Evolutionary conservation across 164 flowering plant species (phyloP).

Genomic region (Tetrastigma voinierianum): DNA sequence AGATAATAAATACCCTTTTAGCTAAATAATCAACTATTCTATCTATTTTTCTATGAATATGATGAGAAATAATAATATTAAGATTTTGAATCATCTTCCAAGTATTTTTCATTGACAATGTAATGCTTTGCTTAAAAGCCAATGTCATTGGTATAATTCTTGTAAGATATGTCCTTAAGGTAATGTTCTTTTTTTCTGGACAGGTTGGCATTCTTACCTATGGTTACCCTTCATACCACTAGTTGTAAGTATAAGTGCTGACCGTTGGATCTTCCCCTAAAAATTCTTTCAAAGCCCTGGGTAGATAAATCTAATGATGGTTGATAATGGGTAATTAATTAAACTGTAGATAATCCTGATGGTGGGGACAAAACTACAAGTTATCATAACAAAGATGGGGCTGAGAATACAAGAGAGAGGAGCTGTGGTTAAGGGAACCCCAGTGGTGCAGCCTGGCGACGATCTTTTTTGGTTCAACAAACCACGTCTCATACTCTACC

Average conservation of each 20-base stretch:
- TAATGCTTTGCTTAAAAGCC: no score
- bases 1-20: no score
- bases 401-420: slow-evolving; percentile 8
- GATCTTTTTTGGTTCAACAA: slow-evolving; percentile 36
- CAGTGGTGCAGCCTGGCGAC: slow-evolving; percentile 8
- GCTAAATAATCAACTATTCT: no score
- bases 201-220: slow-evolving; percentile 69
- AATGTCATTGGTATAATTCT: no score
- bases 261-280: no score
- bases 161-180: no score
- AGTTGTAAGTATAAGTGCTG: slow-evolving; percentile 47
- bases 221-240: slow-evolving; percentile 82
- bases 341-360: slow-evolving; percentile 57
- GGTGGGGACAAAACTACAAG: slow-evolving; percentile 89
- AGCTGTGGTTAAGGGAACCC: slow-evolving; percentile 4
- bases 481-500: slow-evolving; percentile 67
- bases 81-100: no score
- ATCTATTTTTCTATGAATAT: no score
- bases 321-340: no score
- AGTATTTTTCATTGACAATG: no score
- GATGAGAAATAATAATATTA: no score
- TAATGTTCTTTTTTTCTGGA: background rate
- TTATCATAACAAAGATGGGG: slow-evolving; percentile 32
- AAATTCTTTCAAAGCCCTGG: no score
- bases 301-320: background rate